A percentile compares a stretch with the other conserved stretches of the same genome.
phyloP scores from a whole-genome alignment of 306 rosid species.

The Lathyrus aphaca region DNA sequence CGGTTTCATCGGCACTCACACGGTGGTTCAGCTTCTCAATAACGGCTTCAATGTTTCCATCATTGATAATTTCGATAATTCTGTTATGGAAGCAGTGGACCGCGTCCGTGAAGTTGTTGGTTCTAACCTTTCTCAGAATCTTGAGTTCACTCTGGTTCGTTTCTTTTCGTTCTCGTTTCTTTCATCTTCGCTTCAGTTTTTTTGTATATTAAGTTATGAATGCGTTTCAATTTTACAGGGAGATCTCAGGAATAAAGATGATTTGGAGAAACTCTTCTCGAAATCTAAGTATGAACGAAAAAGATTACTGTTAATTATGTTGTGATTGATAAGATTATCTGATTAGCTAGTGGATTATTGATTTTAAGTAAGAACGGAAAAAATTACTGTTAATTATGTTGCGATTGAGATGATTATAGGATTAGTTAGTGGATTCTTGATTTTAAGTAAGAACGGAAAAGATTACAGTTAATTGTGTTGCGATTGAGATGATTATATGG shows the following conservation, averaged over 20 bases:
- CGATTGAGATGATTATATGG: too few relatives aligned
- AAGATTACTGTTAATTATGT: background rate
- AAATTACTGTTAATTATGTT: too few relatives aligned
- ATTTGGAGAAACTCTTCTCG: slow-evolving; percentile 79
- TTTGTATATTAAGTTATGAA: background rate
- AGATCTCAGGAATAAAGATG: slow-evolving; percentile 74
- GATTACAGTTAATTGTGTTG: too few relatives aligned
- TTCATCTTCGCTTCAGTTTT: background rate
- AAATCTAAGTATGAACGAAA: slow-evolving; percentile 46
- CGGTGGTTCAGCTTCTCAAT: slow-evolving; percentile 81
- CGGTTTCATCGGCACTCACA: slow-evolving; percentile 89
- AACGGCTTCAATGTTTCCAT: slow-evolving; percentile 64
- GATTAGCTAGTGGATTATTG: background rate
- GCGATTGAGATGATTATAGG: too few relatives aligned
- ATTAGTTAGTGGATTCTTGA: too few relatives aligned
- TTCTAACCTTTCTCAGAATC: slow-evolving; percentile 69
- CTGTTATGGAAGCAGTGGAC: slow-evolving; percentile 68
- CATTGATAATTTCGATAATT: slow-evolving; percentile 80
- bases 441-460: too few relatives aligned
- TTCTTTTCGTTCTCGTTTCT: background rate
- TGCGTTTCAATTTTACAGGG: slow-evolving; percentile 49
- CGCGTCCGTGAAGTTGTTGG: slow-evolving; percentile 76
- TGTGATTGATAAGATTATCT: too few relatives aligned
- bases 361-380: too few relatives aligned
- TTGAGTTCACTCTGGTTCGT: slow-evolving; percentile 64